Conservation (phyloP, 2,329 filamentous ascomycete species). For the Aureobasidium sp. region DNA sequence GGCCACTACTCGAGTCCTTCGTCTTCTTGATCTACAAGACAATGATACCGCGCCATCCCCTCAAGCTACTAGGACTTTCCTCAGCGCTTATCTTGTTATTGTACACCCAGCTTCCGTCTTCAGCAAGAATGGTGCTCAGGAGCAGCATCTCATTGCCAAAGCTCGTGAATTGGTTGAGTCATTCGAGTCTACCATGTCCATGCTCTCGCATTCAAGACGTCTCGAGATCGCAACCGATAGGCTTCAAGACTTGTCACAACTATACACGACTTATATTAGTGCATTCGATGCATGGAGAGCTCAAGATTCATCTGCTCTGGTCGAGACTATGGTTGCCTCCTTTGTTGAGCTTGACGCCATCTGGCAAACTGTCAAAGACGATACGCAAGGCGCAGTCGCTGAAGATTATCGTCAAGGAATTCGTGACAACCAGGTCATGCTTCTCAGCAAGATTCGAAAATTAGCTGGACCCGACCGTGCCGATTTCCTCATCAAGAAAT, state of each 20-base stretch:
- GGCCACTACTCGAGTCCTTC: conserved; percentile 59
- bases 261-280: conserved; percentile 67
- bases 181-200: conserved; percentile 67
- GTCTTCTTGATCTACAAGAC: conserved; percentile 63
- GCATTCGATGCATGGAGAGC: conserved; percentile 81
- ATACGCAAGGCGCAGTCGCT: conserved; percentile 64
- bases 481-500: conserved; percentile 65
- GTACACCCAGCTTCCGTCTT: conserved; percentile 73
- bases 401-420: conserved; percentile 75
- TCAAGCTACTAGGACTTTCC: conserved; percentile 67
- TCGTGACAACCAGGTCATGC: conserved; percentile 69
- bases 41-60: conserved; percentile 51
- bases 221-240: conserved; percentile 59
- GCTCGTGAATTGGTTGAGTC: conserved; percentile 68
- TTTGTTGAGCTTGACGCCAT: conserved; percentile 80
- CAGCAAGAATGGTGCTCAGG: conserved; percentile 62
- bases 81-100: conserved; percentile 73
- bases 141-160: conserved; percentile 68
- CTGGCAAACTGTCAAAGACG: conserved; percentile 74
- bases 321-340: conserved; percentile 79
- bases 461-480: conserved; percentile 65
- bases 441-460: conserved; percentile 73
- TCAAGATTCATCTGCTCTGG: conserved; percentile 66
- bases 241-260: conserved; percentile 56
- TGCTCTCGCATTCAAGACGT: conserved; percentile 58